A percentile compares a stretch with the other conserved stretches of the same genome.
phyloP scores from a whole-genome alignment of 73 alveolate genomes.

The Paramecium sonneborni region DNA sequence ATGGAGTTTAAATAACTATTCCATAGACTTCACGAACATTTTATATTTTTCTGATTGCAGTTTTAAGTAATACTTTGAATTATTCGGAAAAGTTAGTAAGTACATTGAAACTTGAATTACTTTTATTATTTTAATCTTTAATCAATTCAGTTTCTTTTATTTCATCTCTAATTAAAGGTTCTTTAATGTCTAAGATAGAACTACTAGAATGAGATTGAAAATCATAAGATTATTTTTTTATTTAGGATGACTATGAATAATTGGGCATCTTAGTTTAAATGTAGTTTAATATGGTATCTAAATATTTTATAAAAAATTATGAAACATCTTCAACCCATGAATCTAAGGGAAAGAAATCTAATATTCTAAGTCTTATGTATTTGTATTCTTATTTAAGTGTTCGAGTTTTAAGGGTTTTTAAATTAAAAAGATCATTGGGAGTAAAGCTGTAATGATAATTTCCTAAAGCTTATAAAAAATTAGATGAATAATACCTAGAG shows the following conservation, averaged over 20 bases:
- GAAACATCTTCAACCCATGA: constrained; percentile 8
- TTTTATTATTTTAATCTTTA: not conserved
- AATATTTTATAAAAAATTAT: not conserved
- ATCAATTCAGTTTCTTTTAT: not conserved
- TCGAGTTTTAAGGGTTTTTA: not conserved
- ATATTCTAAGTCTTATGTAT: not conserved
- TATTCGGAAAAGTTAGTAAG: not conserved
- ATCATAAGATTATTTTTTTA: not conserved
- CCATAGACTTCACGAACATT: not conserved
- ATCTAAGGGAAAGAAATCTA: constrained; percentile 31
- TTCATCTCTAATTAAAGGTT: not conserved
- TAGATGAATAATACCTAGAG: not conserved
- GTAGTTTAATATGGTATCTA: not conserved
- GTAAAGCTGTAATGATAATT: constrained; percentile 37
- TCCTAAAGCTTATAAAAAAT: not conserved
- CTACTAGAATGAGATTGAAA: not conserved
- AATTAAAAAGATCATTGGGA: constrained; percentile 24
- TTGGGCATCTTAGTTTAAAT: not conserved
- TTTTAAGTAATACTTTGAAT: not conserved
- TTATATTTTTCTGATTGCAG: not conserved
- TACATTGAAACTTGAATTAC: not conserved
- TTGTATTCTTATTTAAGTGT: not conserved
- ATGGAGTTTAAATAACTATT: not conserved
- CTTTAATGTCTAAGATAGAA: not conserved
- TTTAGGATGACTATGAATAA: not conserved